phyloP scores from a whole-genome alignment of 768 basidiomycete species.

The Lyophyllum decastes region DNA sequence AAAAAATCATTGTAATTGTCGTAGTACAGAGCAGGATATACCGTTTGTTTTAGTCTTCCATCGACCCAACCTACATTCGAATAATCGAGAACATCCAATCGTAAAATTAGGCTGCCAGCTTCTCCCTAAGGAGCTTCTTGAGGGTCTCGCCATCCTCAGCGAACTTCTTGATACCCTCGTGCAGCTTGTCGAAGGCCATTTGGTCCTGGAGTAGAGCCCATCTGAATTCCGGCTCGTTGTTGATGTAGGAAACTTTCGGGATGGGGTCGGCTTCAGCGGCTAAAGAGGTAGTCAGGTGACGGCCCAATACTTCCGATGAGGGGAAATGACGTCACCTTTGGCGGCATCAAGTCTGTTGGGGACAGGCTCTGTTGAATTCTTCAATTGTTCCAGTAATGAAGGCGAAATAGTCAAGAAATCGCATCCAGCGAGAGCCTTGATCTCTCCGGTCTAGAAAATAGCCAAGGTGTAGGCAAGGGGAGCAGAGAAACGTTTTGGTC shows the following conservation, averaged over 20 bases:
- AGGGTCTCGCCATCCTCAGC: slow-evolving; percentile 92
- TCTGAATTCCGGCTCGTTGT: slow-evolving; percentile 96
- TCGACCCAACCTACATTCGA: too few species aligned
- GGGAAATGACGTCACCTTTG: slow-evolving; percentile 40
- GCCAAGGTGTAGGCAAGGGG: slow-evolving; percentile 5
- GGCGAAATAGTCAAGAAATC: slow-evolving; percentile 98
- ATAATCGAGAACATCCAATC: not conserved
- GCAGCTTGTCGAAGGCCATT: slow-evolving; percentile 99
- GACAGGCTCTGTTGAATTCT: slow-evolving; percentile 73
- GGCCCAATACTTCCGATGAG: slow-evolving; percentile 2
- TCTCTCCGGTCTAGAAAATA: slow-evolving; percentile 72
- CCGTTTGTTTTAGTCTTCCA: too few species aligned
- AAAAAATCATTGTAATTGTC: too few species aligned
- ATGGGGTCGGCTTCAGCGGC: slow-evolving; percentile 62
- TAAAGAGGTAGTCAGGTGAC: slow-evolving; percentile 19
- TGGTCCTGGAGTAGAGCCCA: slow-evolving; percentile 90
- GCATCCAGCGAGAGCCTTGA: slow-evolving; percentile 92
- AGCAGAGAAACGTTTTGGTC: not conserved
- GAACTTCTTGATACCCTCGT: slow-evolving; percentile 98
- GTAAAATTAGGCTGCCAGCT: slow-evolving; percentile 49
- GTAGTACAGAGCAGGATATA: too few species aligned
- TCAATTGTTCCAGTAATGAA: slow-evolving; percentile 87
- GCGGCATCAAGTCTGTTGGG: slow-evolving; percentile 81
- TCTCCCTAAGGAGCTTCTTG: slow-evolving; percentile 77
- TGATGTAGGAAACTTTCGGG: slow-evolving; percentile 79